Base-by-base conservation (phyloP, 1,284 basidiomycete genomes). In the Puccinia novopanici region DNA sequence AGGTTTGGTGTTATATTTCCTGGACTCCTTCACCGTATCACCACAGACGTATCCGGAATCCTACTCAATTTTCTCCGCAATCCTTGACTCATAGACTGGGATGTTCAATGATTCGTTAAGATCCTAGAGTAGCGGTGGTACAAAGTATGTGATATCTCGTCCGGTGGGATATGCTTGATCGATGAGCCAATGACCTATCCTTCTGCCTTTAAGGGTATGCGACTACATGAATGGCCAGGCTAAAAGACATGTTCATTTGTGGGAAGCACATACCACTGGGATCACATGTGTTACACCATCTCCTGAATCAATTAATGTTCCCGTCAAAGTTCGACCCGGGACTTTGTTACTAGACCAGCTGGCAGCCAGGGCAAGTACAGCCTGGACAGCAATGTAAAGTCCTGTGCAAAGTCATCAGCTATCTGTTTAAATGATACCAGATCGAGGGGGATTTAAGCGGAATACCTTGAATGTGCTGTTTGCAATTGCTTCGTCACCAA, bases 111-210 rank as follows among this genome's bases (percentile, higher is more conserved):
- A 93, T 87, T 99, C 97, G 8, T 95, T 95, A 75, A 96, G 91
- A 87, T 99, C 97, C 82, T 97, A 90, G 87, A 99, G 89, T 68
- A 99, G 89, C 85, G 97, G 97, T 84, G 98, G 91, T 54, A 99
- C 96, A 86, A 99, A 99, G 86, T 94, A 93, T 37, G 94, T 91
- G 86, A 99, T 98, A 86, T 99, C 97, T 83, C 96, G 91, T 52
- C 97, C 96, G 34, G 97, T 97, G 97, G 97, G 85, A 99, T 95
- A 86, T 98, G 95, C 87, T 98, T 99, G 90, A 99, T 99, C 3
- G 96, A 94, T 83, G 93, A 96, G 37, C 96, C 97, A 84, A 99
- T 98, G 83, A 99, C 96, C 86, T 99, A 99, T 65, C 97, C 97
- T 86, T 99, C 97, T 34, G 97, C 89, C 86, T 86, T 77, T 30